These are phyloP conservation scores for Colletotrichum somersetense DNA, from an alignment of 2,329 filamentous ascomycete species.

Conservation along the genomic window DNA sequence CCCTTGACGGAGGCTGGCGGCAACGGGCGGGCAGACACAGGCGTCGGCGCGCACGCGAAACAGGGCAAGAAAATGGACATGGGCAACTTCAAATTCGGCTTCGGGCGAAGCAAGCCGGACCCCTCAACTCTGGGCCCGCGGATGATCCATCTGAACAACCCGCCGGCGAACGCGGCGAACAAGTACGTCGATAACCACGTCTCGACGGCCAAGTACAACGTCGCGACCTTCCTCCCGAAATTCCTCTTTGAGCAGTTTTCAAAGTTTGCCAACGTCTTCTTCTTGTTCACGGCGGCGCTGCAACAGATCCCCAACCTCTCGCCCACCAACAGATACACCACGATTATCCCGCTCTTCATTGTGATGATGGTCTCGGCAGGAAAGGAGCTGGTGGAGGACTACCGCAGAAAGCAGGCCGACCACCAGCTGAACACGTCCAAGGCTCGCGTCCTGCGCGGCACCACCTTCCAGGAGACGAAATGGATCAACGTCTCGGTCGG, in stretches of 20 bases:
- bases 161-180: conserved; percentile 87
- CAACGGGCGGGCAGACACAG: conserved; percentile 58
- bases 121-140: conserved; percentile 91
- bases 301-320: conserved; percentile 97
- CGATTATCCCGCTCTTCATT: conserved; percentile 91
- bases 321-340: conserved; percentile 95
- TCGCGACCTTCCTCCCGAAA: conserved; percentile 93
- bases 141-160: conserved; percentile 96
- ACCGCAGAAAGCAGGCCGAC: conserved; percentile 88
- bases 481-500: conserved; percentile 96
- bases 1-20: conserved; percentile 84
- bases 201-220: conserved; percentile 97
- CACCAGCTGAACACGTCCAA: conserved; percentile 89
- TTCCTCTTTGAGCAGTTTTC: conserved; percentile 99
- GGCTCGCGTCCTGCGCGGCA: conserved; percentile 84
- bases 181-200: conserved; percentile 98
- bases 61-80: conserved; percentile 72
- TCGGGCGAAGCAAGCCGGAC: conserved; percentile 86
- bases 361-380: conserved; percentile 94
- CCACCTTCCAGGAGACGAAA: conserved; percentile 85
- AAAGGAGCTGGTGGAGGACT: conserved; percentile 95
- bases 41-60: conserved; percentile 55
- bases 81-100: conserved; percentile 91
- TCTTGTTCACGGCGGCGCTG: conserved; percentile 94
- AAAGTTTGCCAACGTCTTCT: conserved; percentile 99